Base-by-base conservation (phyloP, 257 asterid genomes). In the Jacaranda copaia region DNA sequence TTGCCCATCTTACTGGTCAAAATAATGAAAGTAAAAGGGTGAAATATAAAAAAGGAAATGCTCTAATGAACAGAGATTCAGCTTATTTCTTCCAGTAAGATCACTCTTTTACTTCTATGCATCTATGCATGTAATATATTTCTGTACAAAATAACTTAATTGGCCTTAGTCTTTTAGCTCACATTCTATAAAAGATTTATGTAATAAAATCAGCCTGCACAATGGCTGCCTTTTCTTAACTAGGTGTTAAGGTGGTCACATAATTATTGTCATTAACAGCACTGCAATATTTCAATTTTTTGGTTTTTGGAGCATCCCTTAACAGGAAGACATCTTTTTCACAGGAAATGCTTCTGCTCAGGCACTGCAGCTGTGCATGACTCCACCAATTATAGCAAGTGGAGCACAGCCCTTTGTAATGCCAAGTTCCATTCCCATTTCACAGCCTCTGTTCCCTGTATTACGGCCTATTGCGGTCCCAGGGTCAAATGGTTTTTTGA, bases 341-440 rank as follows among this genome's bases (percentile, higher is more conserved):
- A 72, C 92, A 90, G 96, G 92, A 79, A 89, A 77, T 78, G 81
- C 81, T 78, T 39, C 88, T 6, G 81, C 90, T 55, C 96, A 87
- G 81, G 85, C 89, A 35, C 58, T 88, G 83, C 96, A 87, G 84
- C 79, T 86, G 59, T 89, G 81, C 86, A 71, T 87, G 85, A 64
- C 80, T 81, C 91, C 94, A 49, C 88, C 90, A 13, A 55, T 79
- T 20, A 78, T 88, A 68, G 84, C 89, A 45, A 88, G 81, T 65
- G 83, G 79, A 42, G 82, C 84, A 19, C 93, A 85, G 71, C 81
- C 86, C 76, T 86, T 61, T 74, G 79, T 87, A 45, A 73, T 92
- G 58, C 88, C 96, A 45, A 83, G 60, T 77, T 77, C 88, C 77
- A 68, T 85, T 83, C 94, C 94, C 6, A 75, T 84, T 51, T 80